Base-by-base conservation (phyloP, 1,284 basidiomycete genomes). In the Papiliotrema flavescens region DNA sequence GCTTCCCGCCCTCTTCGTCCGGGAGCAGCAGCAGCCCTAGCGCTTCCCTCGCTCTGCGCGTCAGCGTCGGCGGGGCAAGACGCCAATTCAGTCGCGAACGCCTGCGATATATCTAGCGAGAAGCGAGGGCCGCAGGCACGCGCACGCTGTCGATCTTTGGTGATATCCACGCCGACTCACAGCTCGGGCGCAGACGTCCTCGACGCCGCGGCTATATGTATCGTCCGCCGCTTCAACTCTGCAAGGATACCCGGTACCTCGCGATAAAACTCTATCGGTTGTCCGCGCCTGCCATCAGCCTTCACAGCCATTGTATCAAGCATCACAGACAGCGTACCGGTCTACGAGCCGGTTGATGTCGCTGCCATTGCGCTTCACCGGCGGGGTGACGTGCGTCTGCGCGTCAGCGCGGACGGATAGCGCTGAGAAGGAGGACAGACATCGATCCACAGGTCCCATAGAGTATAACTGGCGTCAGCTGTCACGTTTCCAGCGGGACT, bases 371-470 rank as follows among this genome's bases (percentile, higher is more conserved):
- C 84, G 78, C 57, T 79, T 83, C 53, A 92, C 74, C 1, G 89
- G 88, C 17, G 84, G 86, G 78, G 61, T 55, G 22, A 74, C 66
- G 53, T 73, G 71, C 15, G 66, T 74, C 60, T 74, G 56, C 15
- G 28, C 54, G 34, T 57, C 45, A 47, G n/a, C 28, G 28, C 47
- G 43, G 17, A 19, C n/a, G 28, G 19, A 15, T 13, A 36, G 19
- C 47, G 28, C 26, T 14, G 45, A 32, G n/a, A 23, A 19, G 13
- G 20, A 2, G 19, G 28, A 51, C 70, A 58, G 42, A 75, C 85
- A 68, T 90, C 87, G 42, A 90, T 85, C 87, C 88, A 91, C 8
- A 91, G 78, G 56, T 86, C 82, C 89, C 89, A 92, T 1, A 91
- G 78, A 0, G 89, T 91, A 70, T 87, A 90, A 67, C 88, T 88